Percentiles rank a stretch among this genome's conserved stretches.
Conservation (phyloP, 2,329 filamentous ascomycete species). For the Lachnellula subtilissima region DNA sequence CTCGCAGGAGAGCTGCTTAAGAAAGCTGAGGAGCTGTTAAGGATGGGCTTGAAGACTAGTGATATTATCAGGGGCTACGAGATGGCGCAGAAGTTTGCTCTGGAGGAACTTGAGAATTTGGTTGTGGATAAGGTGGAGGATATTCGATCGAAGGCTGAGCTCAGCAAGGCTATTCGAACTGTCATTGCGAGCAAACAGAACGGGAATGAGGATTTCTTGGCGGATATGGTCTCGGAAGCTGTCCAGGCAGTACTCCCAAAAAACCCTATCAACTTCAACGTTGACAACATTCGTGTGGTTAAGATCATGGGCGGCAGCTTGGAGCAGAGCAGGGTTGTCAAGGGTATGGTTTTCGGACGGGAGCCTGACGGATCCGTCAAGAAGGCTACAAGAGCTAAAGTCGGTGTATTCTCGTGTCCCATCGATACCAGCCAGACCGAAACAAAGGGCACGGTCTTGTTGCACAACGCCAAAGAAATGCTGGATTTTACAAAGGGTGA, state of each 20-base stretch:
- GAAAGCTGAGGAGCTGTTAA: slow-evolving; percentile 93
- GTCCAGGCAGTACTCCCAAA: slow-evolving; percentile 88
- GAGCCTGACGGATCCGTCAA: slow-evolving; percentile 91
- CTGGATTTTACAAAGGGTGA: slow-evolving; percentile 97
- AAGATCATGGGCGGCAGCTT: slow-evolving; percentile 99
- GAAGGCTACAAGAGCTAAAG: slow-evolving; percentile 89
- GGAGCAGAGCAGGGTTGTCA: slow-evolving; percentile 89
- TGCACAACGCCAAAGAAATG: slow-evolving; percentile 99
- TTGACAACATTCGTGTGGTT: slow-evolving; percentile 97
- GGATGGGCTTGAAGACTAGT: slow-evolving; percentile 97
- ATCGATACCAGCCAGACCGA: slow-evolving; percentile 96
- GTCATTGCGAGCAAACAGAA: slow-evolving; percentile 97
- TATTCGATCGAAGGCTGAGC: slow-evolving; percentile 71
- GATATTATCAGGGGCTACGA: slow-evolving; percentile 97
- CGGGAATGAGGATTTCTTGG: slow-evolving; percentile 84
- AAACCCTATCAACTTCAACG: slow-evolving; percentile 94
- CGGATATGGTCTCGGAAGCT: slow-evolving; percentile 79
- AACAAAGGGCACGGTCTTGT: slow-evolving; percentile 94
- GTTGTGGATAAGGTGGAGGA: slow-evolving; percentile 87
- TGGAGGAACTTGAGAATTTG: slow-evolving; percentile 81
- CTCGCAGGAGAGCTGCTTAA: slow-evolving; percentile 90
- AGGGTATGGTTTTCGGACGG: slow-evolving; percentile 97
- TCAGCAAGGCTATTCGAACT: slow-evolving; percentile 92
- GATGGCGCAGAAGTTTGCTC: slow-evolving; percentile 82
- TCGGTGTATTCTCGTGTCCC: slow-evolving; percentile 92